Evolutionary conservation across 1,284 basidiomycete species (phyloP).

Genomic region (Binderoboletus segoi): DNA sequence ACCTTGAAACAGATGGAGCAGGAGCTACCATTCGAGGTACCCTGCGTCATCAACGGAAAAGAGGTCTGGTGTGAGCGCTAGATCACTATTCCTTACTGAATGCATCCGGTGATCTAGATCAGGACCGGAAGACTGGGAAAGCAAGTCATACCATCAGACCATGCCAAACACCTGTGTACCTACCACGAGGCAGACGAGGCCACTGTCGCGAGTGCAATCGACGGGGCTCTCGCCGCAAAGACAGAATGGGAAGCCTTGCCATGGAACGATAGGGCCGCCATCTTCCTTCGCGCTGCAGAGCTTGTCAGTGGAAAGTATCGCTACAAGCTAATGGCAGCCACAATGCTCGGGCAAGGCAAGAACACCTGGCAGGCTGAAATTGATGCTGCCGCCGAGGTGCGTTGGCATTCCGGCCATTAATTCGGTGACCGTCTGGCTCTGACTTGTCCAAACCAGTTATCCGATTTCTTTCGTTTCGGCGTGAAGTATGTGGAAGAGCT

Average conservation of each 20-base stretch:
- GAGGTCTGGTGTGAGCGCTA: conserved; percentile 53
- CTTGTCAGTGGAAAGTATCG: conserved; percentile 93
- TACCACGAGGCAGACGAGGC: conserved; percentile 89
- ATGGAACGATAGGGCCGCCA: conserved; percentile 95
- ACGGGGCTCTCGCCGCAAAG: conserved; percentile 87
- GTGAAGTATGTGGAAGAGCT: conserved; percentile 97
- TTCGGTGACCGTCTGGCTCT: background rate
- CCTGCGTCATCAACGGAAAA: conserved; percentile 91
- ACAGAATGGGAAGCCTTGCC: conserved; percentile 90
- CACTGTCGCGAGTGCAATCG: conserved; percentile 81
- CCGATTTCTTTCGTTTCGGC: conserved; percentile 96
- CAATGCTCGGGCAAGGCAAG: conserved; percentile 98
- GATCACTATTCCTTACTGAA: conserved; percentile 4
- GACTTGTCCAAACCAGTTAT: conserved; percentile 51
- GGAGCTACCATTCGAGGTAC: conserved; percentile 87
- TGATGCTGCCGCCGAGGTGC: conserved; percentile 95
- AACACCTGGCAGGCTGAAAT: conserved; percentile 99
- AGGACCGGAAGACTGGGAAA: conserved; percentile 81
- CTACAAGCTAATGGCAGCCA: conserved; percentile 93
- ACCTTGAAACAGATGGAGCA: conserved; percentile 82
- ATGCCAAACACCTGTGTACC: conserved; percentile 77
- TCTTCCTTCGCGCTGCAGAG: conserved; percentile 97
- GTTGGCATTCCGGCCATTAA: background rate
- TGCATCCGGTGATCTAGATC: conserved; percentile 50
- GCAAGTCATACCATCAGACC: conserved; percentile 84